A percentile compares a stretch with the other conserved stretches of the same genome.
phyloP scores from a whole-genome alignment of 805 yeast genomes.

The Grigorovia transvaalensis region DNA sequence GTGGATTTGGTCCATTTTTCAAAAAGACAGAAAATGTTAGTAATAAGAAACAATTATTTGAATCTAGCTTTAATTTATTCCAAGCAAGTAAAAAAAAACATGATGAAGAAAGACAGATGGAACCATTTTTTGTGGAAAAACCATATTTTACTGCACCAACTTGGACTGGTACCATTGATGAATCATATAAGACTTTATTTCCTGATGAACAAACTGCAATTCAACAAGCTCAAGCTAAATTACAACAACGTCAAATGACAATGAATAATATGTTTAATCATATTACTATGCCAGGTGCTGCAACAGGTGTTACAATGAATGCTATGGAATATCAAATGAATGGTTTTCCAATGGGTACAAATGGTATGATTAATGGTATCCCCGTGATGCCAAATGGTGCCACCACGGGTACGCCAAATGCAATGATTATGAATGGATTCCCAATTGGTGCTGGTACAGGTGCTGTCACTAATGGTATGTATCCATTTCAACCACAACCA shows the following conservation, averaged over 20 bases:
- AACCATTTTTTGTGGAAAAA: slow-evolving; percentile 40
- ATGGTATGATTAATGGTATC: slow-evolving; percentile 17
- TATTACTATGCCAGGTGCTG: slow-evolving; percentile 1
- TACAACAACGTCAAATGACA: slow-evolving; percentile 27
- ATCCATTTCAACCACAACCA: slow-evolving; percentile 29
- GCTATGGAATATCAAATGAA: background rate
- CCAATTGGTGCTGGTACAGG: slow-evolving; percentile 9
- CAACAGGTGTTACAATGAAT: slow-evolving; percentile 5
- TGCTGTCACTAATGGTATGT: slow-evolving; percentile 10
- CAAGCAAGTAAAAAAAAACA: slow-evolving; percentile 33
- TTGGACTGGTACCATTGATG: slow-evolving; percentile 54
- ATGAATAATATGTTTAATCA: slow-evolving; percentile 2
- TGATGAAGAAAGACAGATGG: slow-evolving; percentile 23
- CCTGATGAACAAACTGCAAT: slow-evolving; percentile 31
- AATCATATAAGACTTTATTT: slow-evolving; percentile 43
- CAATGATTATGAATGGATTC: slow-evolving; percentile 20
- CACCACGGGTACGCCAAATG: slow-evolving; percentile 8
- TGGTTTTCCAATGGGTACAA: slow-evolving; percentile 14
- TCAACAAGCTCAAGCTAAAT: slow-evolving; percentile 22
- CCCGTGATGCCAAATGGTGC: slow-evolving; percentile 16
- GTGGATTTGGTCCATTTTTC: slow-evolving; percentile 28
- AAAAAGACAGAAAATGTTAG: slow-evolving; percentile 26
- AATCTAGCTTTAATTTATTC: slow-evolving; percentile 42
- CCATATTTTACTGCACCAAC: slow-evolving; percentile 71
- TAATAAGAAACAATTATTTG: slow-evolving; percentile 29